Evolutionary conservation across 208 protist genomes (phyloP).

Genomic region (Trypanosoma caninum): DNA sequence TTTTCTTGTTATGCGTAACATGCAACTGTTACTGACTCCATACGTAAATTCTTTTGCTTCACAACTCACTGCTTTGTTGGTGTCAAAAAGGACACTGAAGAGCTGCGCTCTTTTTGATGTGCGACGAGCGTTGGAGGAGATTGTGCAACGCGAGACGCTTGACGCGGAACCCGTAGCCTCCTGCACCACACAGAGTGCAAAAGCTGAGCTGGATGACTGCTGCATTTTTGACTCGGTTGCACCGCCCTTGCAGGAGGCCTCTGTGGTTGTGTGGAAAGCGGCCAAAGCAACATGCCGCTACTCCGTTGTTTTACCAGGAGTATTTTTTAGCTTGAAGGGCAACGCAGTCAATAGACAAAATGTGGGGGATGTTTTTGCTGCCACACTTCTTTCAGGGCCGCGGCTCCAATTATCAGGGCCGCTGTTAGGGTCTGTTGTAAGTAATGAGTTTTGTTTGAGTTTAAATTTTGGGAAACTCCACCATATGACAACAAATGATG

Average conservation of each 20-base stretch:
- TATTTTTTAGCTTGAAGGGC: background rate
- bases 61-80: constrained; percentile 6
- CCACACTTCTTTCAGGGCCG: background rate
- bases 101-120: background rate
- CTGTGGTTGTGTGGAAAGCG: constrained; percentile 7
- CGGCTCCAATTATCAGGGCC: constrained; percentile 18
- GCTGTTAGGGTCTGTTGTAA: constrained; percentile 6
- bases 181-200: background rate
- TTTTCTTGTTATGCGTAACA: constrained; percentile 10
- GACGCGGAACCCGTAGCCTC: background rate
- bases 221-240: constrained; percentile 22
- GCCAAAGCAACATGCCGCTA: background rate
- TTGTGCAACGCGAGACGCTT: background rate
- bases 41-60: background rate
- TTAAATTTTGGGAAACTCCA: constrained; percentile 15
- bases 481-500: background rate
- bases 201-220: background rate
- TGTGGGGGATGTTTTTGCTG: constrained; percentile 2
- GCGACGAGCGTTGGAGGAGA: background rate
- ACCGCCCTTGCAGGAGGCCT: background rate
- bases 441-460: constrained; percentile 8
- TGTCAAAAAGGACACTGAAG: constrained; percentile 2
- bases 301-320: background rate
- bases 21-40: background rate
- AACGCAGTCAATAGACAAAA: background rate